A percentile compares a stretch with the other conserved stretches of the same genome.
These are phyloP conservation scores for Scopulariopsis brevicaulis DNA, from an alignment of 2,329 filamentous ascomycete species.

Conservation along the genomic window DNA sequence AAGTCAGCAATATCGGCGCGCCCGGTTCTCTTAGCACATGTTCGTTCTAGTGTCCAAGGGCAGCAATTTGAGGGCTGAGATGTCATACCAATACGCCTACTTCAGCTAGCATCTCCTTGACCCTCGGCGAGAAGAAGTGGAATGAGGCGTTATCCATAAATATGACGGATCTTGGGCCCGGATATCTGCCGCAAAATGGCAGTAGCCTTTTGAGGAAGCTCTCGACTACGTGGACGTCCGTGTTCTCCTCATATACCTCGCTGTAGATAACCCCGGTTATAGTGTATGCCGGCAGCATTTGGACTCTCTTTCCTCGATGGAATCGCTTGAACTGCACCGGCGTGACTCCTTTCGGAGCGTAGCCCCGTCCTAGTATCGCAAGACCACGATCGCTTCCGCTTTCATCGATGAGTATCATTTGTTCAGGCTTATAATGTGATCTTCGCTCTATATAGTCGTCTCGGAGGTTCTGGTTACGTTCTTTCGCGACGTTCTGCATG, in stretches of 20 bases:
- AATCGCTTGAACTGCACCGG: conserved; percentile 8
- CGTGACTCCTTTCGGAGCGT: conserved; percentile 8
- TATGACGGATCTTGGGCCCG: conserved; percentile 9
- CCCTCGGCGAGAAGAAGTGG: conserved; percentile 7
- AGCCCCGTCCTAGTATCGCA: conserved; percentile 8
- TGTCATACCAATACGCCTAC: conserved; percentile 8
- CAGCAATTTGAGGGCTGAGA: conserved; percentile 7
- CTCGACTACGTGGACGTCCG: conserved; percentile 7
- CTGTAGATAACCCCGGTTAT: conserved; percentile 8
- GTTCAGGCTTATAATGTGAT: conserved; percentile 6
- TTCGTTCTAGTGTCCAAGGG: conserved; percentile 8
- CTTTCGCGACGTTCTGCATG: too few relatives aligned
- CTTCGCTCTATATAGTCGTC: conserved; percentile 9
- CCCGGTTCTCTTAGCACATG: conserved; percentile 9
- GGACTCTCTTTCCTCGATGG: too few relatives aligned
- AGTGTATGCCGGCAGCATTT: conserved; percentile 8
- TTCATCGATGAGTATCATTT: conserved; percentile 9
- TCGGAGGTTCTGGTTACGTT: conserved; percentile 10
- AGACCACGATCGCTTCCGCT: conserved; percentile 8
- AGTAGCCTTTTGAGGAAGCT: conserved; percentile 9
- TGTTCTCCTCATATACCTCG: conserved; percentile 10
- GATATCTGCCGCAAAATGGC: conserved; percentile 9
- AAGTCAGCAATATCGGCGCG: too few relatives aligned
- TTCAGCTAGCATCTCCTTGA: conserved; percentile 6
- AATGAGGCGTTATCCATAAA: conserved; percentile 11